Evolutionary conservation across 2,329 filamentous ascomycete species (phyloP), one percentile per base, ranked within the genome.

Genomic region (Lachnellula willkommii): DNA sequence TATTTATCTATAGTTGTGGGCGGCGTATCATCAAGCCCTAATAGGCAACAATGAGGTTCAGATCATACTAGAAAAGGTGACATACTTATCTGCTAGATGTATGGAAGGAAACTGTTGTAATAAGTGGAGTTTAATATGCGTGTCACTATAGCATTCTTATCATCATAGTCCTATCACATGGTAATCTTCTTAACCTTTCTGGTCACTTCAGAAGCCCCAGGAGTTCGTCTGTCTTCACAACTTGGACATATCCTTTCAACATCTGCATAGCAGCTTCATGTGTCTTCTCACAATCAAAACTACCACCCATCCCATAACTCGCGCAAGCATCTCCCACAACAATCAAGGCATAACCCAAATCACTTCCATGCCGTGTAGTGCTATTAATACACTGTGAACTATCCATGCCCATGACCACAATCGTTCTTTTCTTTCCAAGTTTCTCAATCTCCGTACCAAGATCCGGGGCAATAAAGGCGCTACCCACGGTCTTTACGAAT

Each of bases 241-340:
- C 52, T 3, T 53, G 51, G 1, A 32, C 58, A 55, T 59, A 60
- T 0, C 54, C 36, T 22, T 20, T 14, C 45, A 64, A 40, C 60
- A 62, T 60, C 20, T 52, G 45, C 57, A 63, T 63, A n/a, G 62
- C 59, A 54, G 55, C 50, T 24, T 42, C 47, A 55, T 63, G 55
- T n/a, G 57, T 60, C 47, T 59, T 57, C 52, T 61, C 58, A 14
- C 58, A 55, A 52, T 35, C 49, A 20, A 58, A 35, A 20, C 26
- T 14, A 24, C 28, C 51, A 14, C 35, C 42, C 50, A 60, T 60
- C 15, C 49, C 57, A 59, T 60, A 65, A 26, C 50, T 58, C 20
- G 62, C 60, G 57, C 60, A 65, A 4, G 63, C 62, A 57, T 66
- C 62, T 5, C 28, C 51, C 2, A 65, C 60, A 53, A 65, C 64